Base-by-base conservation (phyloP, 345 rosid genomes). In the Rhodamnia argentea region DNA sequence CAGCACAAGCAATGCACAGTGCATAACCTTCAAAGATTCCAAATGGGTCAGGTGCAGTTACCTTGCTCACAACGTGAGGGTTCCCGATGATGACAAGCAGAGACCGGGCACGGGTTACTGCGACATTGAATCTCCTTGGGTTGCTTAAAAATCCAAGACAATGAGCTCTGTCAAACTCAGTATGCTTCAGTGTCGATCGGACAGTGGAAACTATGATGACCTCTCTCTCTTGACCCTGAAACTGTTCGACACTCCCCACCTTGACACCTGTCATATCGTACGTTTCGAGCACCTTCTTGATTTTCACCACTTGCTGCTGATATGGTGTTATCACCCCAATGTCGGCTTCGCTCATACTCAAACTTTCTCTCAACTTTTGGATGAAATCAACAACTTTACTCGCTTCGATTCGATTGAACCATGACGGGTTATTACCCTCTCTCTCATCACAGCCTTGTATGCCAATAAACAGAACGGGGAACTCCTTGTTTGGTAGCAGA, bases 221-320 rank as follows among this genome's bases (percentile, higher is more conserved):
- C 87, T 91, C 88, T 75, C 88, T 89, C 83, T 93, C 95, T 86
- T 93, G 96, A 58, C 96, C 96, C 83, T 94, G 96, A 76, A 94
- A 94, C 85, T 94, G 96, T 82, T 93, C 96, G 6, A 94, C 96
- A 78, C 93, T 93, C 56, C 96, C 96, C 64, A 94, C 95, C 87
- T 91, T 93, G 24, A 93, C 85, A 53, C 90, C 91, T 1, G 86
- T n/a, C 87, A 91, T 89, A n/a, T 89, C 95, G 58, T 87, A 60
- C 82, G 74, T 86, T 78, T 93, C 94, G 18, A 94, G 92, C 4
- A 85, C 93, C 70, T 89, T 91, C 85, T 88, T 90, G 52, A 94
- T 82, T 83, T 94, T 94, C 87, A 88, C 89, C 7, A 93, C 95
- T 84, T 93, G 96, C 88, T 94, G 96, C 86, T 91, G 87, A 18